These are phyloP conservation scores for Sphaerulina musiva DNA, from an alignment of 2,329 filamentous ascomycete species.

Conservation along the genomic window DNA sequence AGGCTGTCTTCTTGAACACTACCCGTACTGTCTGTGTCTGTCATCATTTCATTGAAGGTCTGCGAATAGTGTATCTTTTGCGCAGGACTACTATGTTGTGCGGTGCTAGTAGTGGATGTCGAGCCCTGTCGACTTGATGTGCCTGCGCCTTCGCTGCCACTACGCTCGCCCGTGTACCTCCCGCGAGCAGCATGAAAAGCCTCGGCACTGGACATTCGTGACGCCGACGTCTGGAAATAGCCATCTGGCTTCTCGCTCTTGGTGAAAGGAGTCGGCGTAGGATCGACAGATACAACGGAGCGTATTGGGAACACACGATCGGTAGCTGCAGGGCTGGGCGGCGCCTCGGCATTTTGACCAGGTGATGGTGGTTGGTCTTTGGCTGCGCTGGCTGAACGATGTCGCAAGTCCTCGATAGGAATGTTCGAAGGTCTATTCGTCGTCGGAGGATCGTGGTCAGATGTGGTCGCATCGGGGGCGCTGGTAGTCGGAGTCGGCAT, in stretches of 20 bases:
- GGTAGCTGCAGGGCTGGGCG: slow-evolving; percentile 38
- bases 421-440: slow-evolving; percentile 10
- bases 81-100: slow-evolving; percentile 3
- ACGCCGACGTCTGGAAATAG: slow-evolving; percentile 35
- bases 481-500: neutral
- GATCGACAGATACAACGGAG: slow-evolving; percentile 68
- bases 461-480: neutral
- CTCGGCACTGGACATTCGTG: slow-evolving; percentile 1
- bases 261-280: slow-evolving; percentile 36
- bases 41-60: slow-evolving; percentile 20
- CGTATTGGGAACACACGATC: slow-evolving; percentile 75
- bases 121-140: slow-evolving; percentile 13
- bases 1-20: slow-evolving; percentile 1
- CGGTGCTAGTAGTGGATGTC: slow-evolving; percentile 13
- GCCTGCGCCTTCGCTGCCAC: neutral
- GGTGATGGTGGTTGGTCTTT: slow-evolving; percentile 5
- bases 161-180: slow-evolving; percentile 13
- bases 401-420: slow-evolving; percentile 6
- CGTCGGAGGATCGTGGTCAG: neutral
- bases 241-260: slow-evolving; percentile 20
- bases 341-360: slow-evolving; percentile 18
- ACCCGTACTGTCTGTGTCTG: slow-evolving; percentile 16
- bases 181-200: neutral
- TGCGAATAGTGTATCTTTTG: slow-evolving; percentile 6
- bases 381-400: neutral